These are phyloP conservation scores for Apophysomyces trapeziformis DNA, from an alignment of 371 early-diverging fungal genomes.

Conservation along the genomic window DNA sequence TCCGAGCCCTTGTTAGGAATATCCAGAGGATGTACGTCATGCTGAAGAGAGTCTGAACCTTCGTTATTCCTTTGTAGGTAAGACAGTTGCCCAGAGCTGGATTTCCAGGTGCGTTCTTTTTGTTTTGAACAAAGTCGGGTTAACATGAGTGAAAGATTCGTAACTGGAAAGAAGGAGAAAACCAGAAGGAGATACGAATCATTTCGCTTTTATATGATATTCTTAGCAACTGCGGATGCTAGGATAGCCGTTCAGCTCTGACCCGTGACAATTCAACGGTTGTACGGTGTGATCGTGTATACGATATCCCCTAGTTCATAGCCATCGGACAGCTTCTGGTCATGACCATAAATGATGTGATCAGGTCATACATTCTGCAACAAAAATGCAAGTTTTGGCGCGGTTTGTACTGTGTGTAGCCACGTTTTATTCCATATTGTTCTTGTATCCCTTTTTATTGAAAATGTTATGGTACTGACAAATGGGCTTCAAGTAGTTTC, in stretches of 20 bases:
- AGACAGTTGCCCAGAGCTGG: not conserved
- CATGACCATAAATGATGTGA: conserved; percentile 5
- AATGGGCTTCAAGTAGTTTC: too few species aligned
- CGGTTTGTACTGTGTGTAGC: not conserved
- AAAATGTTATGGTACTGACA: too few species aligned
- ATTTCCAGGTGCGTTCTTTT: not conserved
- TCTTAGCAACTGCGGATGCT: not conserved
- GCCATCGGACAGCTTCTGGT: not conserved
- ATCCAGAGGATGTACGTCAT: not conserved
- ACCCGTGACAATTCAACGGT: not conserved
- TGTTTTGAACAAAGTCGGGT: not conserved
- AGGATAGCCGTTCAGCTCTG: not conserved
- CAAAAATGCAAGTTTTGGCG: not conserved
- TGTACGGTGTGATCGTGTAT: not conserved
- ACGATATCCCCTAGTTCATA: not conserved
- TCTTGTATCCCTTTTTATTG: not conserved
- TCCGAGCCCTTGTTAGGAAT: not conserved
- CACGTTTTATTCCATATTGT: not conserved
- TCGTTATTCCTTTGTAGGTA: not conserved
- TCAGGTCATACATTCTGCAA: not conserved
- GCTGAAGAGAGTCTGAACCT: not conserved
- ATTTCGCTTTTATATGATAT: not conserved
- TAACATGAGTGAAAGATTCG: not conserved
- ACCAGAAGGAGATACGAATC: too few species aligned
- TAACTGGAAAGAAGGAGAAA: not conserved